These are phyloP conservation scores for Candida bentonensis DNA, from an alignment of 805 yeast genomes.

Conservation along the genomic window DNA sequence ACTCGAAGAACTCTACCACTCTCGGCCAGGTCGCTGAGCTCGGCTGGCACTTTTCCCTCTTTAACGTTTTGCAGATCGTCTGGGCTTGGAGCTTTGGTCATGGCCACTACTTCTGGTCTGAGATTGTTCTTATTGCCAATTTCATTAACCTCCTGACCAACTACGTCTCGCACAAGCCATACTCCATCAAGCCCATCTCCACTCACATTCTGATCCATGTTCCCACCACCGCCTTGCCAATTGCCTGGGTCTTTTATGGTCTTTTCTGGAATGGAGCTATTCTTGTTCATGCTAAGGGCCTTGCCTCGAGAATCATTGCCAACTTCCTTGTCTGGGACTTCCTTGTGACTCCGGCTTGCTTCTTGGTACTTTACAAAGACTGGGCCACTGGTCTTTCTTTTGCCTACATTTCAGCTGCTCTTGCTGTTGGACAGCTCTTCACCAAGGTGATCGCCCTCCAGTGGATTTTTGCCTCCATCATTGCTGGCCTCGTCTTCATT, in stretches of 20 bases:
- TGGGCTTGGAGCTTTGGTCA: constrained; percentile 54
- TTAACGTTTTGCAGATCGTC: constrained; percentile 43
- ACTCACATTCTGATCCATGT: constrained; percentile 49
- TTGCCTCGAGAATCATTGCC: constrained; percentile 55
- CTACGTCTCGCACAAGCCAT: constrained; percentile 48
- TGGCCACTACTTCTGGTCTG: constrained; percentile 45
- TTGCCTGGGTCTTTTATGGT: constrained; percentile 60
- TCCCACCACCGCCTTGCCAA: constrained; percentile 54
- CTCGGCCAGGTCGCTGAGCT: constrained; percentile 18
- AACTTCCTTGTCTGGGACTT: constrained; percentile 70
- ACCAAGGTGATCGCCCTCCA: constrained; percentile 62
- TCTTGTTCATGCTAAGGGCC: constrained; percentile 41
- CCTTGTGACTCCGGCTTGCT: constrained; percentile 46
- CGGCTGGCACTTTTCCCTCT: constrained; percentile 48
- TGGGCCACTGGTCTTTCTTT: constrained; percentile 55
- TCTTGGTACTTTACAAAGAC: constrained; percentile 49
- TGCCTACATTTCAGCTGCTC: constrained; percentile 44
- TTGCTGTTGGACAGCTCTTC: constrained; percentile 58
- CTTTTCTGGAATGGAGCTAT: constrained; percentile 82
- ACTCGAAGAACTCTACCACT: constrained; percentile 12
- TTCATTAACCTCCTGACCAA: constrained; percentile 42
- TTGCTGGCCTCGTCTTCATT: constrained; percentile 42
- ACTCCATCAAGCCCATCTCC: constrained; percentile 34
- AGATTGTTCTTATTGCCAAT: constrained; percentile 43
- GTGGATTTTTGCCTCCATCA: constrained; percentile 71